A percentile compares a stretch with the other conserved stretches of the same genome.
Conservation (phyloP, 257 asterid genomes). For the Nicotiana paniculata region DNA sequence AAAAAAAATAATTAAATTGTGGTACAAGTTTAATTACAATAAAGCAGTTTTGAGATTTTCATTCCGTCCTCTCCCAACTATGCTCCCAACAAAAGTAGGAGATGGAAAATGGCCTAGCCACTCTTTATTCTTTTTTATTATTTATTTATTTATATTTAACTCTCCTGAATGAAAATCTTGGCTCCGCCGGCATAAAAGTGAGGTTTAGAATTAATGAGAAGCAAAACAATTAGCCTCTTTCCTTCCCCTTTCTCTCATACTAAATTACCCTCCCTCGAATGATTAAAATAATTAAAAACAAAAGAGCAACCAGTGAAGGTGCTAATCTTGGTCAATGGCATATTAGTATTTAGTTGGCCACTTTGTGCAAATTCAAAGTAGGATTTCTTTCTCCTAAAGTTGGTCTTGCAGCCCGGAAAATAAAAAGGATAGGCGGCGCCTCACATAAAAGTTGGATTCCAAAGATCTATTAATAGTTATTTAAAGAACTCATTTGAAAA, state of each 20-base stretch:
- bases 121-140: too few species aligned
- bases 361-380: conserved; percentile 1
- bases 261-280: not conserved
- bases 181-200: too few species aligned
- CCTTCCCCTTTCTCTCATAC: not conserved
- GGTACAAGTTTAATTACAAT: not conserved
- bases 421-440: not conserved
- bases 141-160: too few species aligned
- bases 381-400: not conserved
- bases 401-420: not conserved
- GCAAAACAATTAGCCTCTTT: not conserved
- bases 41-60: not conserved
- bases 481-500: not conserved
- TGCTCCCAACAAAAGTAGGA: too few species aligned
- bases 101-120: not conserved
- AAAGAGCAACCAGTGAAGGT: not conserved
- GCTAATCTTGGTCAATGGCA: conserved; percentile 1
- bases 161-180: too few species aligned
- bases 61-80: too few species aligned
- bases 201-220: not conserved
- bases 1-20: not conserved
- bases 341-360: not conserved
- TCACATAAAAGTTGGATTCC: not conserved
- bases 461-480: not conserved
- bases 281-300: not conserved